Conservation (phyloP, 2,329 filamentous ascomycete species). For the Colletotrichum sp. region DNA sequence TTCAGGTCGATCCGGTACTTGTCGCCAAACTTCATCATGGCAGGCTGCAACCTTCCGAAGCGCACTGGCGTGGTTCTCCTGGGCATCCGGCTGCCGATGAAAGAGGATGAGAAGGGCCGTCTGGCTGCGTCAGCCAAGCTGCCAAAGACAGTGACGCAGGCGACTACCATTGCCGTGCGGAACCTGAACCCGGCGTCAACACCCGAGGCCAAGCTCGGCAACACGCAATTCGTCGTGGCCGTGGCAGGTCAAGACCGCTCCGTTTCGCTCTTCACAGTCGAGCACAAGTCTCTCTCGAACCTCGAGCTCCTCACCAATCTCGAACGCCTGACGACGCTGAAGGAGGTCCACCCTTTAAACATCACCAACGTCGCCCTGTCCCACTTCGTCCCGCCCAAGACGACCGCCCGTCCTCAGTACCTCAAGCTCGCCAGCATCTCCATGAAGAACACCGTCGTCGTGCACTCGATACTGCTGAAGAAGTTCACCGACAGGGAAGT, state of each 20-base stretch:
- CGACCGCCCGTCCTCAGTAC: slow-evolving; percentile 54
- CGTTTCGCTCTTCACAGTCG: slow-evolving; percentile 78
- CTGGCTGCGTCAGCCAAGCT: slow-evolving; percentile 62
- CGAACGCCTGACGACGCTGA: slow-evolving; percentile 57
- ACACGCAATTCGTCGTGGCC: slow-evolving; percentile 81
- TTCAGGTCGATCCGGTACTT: slow-evolving; percentile 67
- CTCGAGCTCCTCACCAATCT: slow-evolving; percentile 59
- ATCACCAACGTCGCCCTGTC: slow-evolving; percentile 67
- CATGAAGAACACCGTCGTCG: slow-evolving; percentile 78
- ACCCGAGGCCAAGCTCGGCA: slow-evolving; percentile 55
- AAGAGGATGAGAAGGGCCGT: slow-evolving; percentile 41
- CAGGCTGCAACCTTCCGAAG: slow-evolving; percentile 63
- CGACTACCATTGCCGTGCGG: slow-evolving; percentile 79
- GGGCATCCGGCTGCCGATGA: slow-evolving; percentile 57
- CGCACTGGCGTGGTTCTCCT: slow-evolving; percentile 62
- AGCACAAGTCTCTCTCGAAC: slow-evolving; percentile 60
- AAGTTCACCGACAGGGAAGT: slow-evolving; percentile 41
- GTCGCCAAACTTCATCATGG: slow-evolving; percentile 61
- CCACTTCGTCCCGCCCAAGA: slow-evolving; percentile 59
- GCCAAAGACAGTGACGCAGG: slow-evolving; percentile 72
- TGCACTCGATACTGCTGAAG: slow-evolving; percentile 78
- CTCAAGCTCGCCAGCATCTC: slow-evolving; percentile 83
- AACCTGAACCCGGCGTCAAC: slow-evolving; percentile 65
- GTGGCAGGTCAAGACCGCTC: slow-evolving; percentile 82
- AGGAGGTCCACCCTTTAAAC: slow-evolving; percentile 59